These are phyloP conservation scores for Fomitopsis betulina DNA, from an alignment of 1,284 basidiomycete species.

Conservation along the genomic window DNA sequence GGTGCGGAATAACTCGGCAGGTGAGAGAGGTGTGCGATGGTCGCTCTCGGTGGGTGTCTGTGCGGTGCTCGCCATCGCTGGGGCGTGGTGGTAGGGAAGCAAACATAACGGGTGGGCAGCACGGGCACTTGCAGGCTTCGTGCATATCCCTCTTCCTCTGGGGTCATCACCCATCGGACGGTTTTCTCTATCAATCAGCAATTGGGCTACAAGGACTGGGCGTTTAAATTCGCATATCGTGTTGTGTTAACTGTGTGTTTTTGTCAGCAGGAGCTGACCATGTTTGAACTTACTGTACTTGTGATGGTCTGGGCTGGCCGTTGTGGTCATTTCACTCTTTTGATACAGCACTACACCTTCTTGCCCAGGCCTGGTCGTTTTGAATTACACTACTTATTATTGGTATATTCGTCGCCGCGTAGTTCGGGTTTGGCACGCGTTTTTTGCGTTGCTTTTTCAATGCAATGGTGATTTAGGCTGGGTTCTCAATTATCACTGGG, in stretches of 20 bases:
- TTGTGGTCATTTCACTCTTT: neutral
- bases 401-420: neutral
- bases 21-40: neutral
- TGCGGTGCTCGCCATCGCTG: neutral
- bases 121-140: neutral
- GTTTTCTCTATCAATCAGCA: neutral
- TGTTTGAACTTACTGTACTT: neutral
- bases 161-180: too few relatives aligned
- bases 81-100: neutral
- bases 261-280: neutral
- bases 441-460: too few relatives aligned
- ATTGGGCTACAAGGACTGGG: neutral
- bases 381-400: neutral
- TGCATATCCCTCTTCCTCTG: too few relatives aligned
- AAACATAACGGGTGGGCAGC: neutral
- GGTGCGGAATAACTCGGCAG: slow-evolving; percentile 3
- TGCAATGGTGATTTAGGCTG: too few relatives aligned
- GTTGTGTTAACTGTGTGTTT: neutral
- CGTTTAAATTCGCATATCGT: neutral
- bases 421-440: too few relatives aligned
- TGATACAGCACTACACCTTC: neutral
- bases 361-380: neutral
- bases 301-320: neutral
- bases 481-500: too few relatives aligned
- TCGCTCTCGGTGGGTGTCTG: neutral